Evolutionary conservation across 2,329 filamentous ascomycete species (phyloP).

Genomic region (Ceratocystis harringtonii): DNA sequence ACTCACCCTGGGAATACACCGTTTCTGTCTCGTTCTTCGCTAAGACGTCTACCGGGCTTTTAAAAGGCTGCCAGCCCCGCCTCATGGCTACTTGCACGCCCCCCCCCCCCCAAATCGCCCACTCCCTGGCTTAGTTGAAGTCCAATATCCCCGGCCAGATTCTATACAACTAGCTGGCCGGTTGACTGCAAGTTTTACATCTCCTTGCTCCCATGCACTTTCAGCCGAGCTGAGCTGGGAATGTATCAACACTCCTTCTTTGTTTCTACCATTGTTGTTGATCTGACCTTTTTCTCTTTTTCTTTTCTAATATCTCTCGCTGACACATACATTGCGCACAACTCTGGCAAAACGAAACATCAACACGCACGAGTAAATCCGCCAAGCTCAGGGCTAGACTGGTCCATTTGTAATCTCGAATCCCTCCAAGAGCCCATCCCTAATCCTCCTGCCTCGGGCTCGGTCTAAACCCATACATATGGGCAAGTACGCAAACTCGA

Average conservation of each 20-base stretch:
- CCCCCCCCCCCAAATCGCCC: background rate
- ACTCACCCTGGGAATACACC: too few relatives aligned
- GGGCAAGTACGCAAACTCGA: background rate
- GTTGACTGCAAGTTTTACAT: background rate
- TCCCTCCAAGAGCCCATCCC: background rate
- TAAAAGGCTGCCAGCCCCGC: too few relatives aligned
- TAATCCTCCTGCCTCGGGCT: background rate
- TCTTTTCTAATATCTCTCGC: too few relatives aligned
- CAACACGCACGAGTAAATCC: background rate
- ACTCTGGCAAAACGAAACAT: background rate
- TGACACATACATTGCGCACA: too few relatives aligned
- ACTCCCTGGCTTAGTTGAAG: background rate
- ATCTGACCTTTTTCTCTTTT: too few relatives aligned
- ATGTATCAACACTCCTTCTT: too few relatives aligned
- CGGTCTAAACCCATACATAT: background rate
- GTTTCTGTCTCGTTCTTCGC: too few relatives aligned
- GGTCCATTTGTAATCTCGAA: background rate
- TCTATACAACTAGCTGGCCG: background rate
- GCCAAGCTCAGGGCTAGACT: background rate
- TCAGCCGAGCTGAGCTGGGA: too few relatives aligned
- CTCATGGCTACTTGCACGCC: background rate
- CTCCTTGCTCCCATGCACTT: too few relatives aligned
- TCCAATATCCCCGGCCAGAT: background rate
- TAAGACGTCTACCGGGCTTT: too few relatives aligned
- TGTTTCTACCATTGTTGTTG: too few relatives aligned